Evolutionary conservation across 2,329 filamentous ascomycete species (phyloP), one percentile per base, ranked within the genome.

Genomic region (Colletotrichum orbiculare): DNA sequence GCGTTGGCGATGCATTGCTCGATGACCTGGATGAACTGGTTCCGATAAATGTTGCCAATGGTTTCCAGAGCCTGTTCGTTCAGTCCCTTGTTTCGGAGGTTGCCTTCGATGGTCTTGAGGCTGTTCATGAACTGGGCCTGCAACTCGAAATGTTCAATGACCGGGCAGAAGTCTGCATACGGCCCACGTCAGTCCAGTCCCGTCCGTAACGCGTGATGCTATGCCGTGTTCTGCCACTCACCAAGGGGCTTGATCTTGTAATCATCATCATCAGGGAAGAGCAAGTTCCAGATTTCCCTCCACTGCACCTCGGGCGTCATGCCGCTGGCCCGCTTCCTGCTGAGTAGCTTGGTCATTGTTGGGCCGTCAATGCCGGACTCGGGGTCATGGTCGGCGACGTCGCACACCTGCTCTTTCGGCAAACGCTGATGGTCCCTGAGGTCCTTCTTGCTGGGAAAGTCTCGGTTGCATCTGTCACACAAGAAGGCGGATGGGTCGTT

Each of bases 121-220:
- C 76, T 73, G 11, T 69, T 58, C 10, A 78, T 70, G 54, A 78
- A 80, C 7, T 73, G 70, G 0, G 69, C 63, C 1, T 75, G 75
- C 7, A 80, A 67, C 60, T 80, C 78, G 33, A 80, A 80, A 49
- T 80, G 78, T 61, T 80, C 78, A 13, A 80, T 79, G 0, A 80
- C 78, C 1, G 78, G 78, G 0, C 74, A 78, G 52, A 75, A 80
- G 34, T 78, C 78, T 79, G 41, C 15, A 13, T 15, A 8, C 4
- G 25, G 25, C 25, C 25, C 25, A 17, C 3, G 46, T 65, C n/a
- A 65, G 62, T 15, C 42, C 41, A 4, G 8, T 41, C 2, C 7
- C 2, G 3, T 1, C 38, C 8, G 13, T 25, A 33, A 39, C 35
- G 2, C 8, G 6, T 11, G 43, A 46, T 25, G 15, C 9, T 5